Conservation (phyloP, 2,329 filamentous ascomycete genomes). For the Onygena corvina region DNA sequence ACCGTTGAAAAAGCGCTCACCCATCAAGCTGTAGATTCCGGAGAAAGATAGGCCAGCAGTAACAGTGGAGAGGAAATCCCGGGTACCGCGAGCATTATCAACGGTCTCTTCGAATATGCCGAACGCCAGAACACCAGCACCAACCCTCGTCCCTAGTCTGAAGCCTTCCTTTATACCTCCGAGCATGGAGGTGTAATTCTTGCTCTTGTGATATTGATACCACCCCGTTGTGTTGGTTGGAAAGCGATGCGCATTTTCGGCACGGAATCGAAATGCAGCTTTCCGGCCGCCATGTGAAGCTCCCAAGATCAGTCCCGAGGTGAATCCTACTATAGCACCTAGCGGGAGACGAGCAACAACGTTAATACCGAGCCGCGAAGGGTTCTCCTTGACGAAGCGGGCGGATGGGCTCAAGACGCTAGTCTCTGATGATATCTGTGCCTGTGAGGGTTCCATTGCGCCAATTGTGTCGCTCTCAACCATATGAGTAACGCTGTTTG, state of each 20-base stretch:
- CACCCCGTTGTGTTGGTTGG: constrained; percentile 72
- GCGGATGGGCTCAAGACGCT: constrained; percentile 12
- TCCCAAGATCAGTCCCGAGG: constrained; percentile 59
- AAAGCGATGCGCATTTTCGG: constrained; percentile 90
- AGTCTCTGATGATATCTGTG: background rate
- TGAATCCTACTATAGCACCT: constrained; percentile 51
- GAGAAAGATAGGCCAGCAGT: constrained; percentile 74
- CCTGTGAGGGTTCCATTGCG: background rate
- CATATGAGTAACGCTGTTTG: background rate
- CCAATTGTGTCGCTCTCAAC: background rate
- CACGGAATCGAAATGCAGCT: constrained; percentile 72
- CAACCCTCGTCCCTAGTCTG: constrained; percentile 58
- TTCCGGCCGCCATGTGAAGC: constrained; percentile 59
- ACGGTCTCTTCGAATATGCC: constrained; percentile 75
- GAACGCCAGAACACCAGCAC: constrained; percentile 62
- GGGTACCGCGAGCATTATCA: constrained; percentile 50
- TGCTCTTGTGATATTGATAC: constrained; percentile 98
- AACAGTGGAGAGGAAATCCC: constrained; percentile 70
- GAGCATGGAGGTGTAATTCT: constrained; percentile 78
- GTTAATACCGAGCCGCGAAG: constrained; percentile 47
- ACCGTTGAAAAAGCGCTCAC: constrained; percentile 40
- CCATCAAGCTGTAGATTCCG: constrained; percentile 75
- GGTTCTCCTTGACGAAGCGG: constrained; percentile 28
- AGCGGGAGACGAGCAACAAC: constrained; percentile 54
- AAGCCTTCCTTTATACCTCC: constrained; percentile 68